Percentiles rank a stretch among this genome's conserved stretches.
Evolutionary conservation across 148 eudicot species (phyloP).

Genomic region (Diospyros lotus): DNA sequence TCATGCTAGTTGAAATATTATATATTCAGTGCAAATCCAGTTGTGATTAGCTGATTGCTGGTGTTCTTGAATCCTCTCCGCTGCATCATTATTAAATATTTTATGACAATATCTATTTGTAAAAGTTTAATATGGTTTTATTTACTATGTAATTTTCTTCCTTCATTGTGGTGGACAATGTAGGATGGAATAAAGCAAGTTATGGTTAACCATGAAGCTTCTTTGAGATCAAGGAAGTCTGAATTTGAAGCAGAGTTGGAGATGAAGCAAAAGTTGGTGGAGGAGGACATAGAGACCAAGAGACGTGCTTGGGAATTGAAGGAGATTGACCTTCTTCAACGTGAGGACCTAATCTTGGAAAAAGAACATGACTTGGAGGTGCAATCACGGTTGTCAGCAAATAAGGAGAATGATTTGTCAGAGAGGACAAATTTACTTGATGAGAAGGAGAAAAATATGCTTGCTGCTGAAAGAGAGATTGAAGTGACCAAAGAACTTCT

Average conservation of each 20-base stretch:
- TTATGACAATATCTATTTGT: neutral
- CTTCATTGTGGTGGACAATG: constrained; percentile 9
- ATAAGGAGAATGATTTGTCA: constrained; percentile 59
- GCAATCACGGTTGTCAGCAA: constrained; percentile 46
- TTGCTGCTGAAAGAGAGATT: constrained; percentile 41
- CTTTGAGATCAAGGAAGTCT: constrained; percentile 39
- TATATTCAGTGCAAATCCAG: neutral
- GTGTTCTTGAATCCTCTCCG: neutral
- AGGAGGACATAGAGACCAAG: constrained; percentile 67
- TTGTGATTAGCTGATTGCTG: neutral
- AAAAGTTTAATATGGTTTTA: neutral
- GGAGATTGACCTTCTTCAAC: constrained; percentile 73
- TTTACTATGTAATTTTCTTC: constrained; percentile 9
- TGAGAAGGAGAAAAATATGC: constrained; percentile 52
- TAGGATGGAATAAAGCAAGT: constrained; percentile 57
- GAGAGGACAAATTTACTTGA: constrained; percentile 42
- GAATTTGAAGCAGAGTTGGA: constrained; percentile 58
- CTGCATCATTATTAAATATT: neutral
- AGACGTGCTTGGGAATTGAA: constrained; percentile 87
- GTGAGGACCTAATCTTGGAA: constrained; percentile 57
- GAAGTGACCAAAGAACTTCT: constrained; percentile 38
- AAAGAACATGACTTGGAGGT: constrained; percentile 63
- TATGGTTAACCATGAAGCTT: constrained; percentile 56
- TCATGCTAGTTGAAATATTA: constrained; percentile 3
- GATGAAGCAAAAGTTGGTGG: constrained; percentile 51